These are phyloP conservation scores for Avena insularis DNA, from an alignment of 176 grass and related monocot species.

Conservation along the genomic window DNA sequence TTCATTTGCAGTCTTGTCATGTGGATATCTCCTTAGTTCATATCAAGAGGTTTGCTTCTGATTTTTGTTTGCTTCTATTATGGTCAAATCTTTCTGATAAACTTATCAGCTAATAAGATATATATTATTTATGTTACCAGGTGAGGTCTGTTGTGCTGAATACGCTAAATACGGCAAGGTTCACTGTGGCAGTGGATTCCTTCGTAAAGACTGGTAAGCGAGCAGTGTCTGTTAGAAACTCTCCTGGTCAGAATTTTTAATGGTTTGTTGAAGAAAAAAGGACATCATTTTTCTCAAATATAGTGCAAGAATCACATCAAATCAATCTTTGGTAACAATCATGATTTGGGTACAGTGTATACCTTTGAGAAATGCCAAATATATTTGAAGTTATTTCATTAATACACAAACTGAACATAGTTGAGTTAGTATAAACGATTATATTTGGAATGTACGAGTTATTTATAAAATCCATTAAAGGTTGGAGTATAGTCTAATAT, in stretches of 20 bases:
- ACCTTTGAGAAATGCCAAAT: constrained; percentile 21
- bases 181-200: constrained; percentile 96
- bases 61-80: constrained; percentile 23
- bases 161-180: constrained; percentile 93
- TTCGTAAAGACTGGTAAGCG: constrained; percentile 94
- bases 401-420: constrained; percentile 4
- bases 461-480: constrained; percentile 5
- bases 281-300: constrained; percentile 7
- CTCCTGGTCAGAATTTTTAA: constrained; percentile 8
- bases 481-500: constrained; percentile 38
- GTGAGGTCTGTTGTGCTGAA: constrained; percentile 97
- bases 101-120: not conserved
- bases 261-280: not conserved
- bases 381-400: constrained; percentile 3
- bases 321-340: not conserved
- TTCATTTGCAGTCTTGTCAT: constrained; percentile 87
- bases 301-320: not conserved
- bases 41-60: constrained; percentile 83
- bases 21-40: constrained; percentile 91
- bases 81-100: constrained; percentile 16
- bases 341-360: constrained; percentile 24
- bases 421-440: constrained; percentile 2
- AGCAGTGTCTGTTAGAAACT: constrained; percentile 11
- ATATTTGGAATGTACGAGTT: not conserved
- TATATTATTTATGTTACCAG: constrained; percentile 57